These are phyloP conservation scores for Camelina sativa DNA, from an alignment of 345 rosid genomes.

Conservation along the genomic window DNA sequence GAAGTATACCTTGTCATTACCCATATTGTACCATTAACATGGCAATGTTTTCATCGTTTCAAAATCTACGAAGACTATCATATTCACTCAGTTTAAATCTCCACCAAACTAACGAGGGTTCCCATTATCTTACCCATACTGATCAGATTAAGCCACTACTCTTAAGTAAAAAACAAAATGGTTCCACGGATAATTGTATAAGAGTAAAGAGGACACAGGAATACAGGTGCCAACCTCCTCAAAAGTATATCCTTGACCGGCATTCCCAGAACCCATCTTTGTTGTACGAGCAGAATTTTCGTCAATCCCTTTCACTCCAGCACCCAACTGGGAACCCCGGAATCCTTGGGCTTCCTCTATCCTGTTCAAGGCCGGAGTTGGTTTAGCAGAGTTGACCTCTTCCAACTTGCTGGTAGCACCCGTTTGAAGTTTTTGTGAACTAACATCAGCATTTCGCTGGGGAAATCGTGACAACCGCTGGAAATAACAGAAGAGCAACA, in stretches of 20 bases:
- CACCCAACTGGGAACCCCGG: constrained; percentile 62
- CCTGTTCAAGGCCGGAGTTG: constrained; percentile 59
- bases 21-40: constrained; percentile 21
- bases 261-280: constrained; percentile 93
- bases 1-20: constrained; percentile 16
- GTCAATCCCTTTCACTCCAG: constrained; percentile 84
- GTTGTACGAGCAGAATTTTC: constrained; percentile 75
- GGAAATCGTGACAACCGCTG: constrained; percentile 75
- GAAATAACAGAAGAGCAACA: constrained; percentile 90
- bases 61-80: constrained; percentile 5
- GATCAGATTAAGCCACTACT: constrained; percentile 17
- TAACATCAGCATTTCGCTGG: constrained; percentile 73
- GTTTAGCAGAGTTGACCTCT: constrained; percentile 76
- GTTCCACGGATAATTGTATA: constrained; percentile 1
- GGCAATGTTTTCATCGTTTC: constrained; percentile 12
- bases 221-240: constrained; percentile 71
- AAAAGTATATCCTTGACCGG: constrained; percentile 98
- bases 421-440: constrained; percentile 73
- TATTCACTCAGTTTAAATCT: constrained; percentile 9
- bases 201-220: constrained; percentile 12
- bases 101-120: constrained; percentile 19
- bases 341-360: constrained; percentile 75
- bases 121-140: constrained; percentile 30
- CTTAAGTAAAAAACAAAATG: constrained; percentile 14
- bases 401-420: constrained; percentile 75